Evolutionary conservation across 306 rosid genomes (phyloP), one percentile per base, ranked within the genome.

Genomic region (Dryas drummondii): DNA sequence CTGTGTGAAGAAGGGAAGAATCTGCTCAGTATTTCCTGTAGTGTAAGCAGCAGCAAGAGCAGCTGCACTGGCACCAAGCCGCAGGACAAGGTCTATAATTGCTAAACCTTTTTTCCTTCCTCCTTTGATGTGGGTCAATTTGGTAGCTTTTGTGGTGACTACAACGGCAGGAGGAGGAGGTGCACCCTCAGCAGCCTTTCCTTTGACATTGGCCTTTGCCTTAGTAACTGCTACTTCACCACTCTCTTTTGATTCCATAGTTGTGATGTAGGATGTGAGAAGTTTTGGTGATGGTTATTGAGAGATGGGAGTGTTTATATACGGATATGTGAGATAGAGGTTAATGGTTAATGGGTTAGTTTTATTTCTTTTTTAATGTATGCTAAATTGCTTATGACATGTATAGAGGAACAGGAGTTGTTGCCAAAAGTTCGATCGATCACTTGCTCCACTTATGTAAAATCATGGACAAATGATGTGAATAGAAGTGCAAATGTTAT

Each of bases 1-100:
- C 85, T 87, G 90, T 0, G 96, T 87, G 85, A 90, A 90, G 85
- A 90, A 90, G 10, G 96, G 92, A 44, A 90, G 90, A 13, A 74
- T 68, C 69, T 90, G 83, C 10, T 87, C 84, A 60, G 77, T 65
- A 66, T 44, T 81, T 4, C 85, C 90, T 83, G 85, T 80, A 17
- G 72, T 41, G 41, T 37, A 64, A 58, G 89, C 56, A 45, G 92
- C 89, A 56, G 88, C 88, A 14, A 87, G 13, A 73, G 88, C 70
- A 37, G 89, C 84, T 0, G 88, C 84, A 27, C 81, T 75, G 8
- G 88, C 86, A 63, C 86, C 59, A 0, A 90, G 86, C 70, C 90
- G 73, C 11, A 90, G 72, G 71, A 87, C 58, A 51, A 87, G 72
- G 59, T 90, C 90, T 0, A 81, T 14, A 71, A 90, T 82, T 32